Evolutionary conservation across 805 yeast genomes (phyloP), one percentile per base, ranked within the genome.

Genomic region (Grigorovia yakushimaensis): DNA sequence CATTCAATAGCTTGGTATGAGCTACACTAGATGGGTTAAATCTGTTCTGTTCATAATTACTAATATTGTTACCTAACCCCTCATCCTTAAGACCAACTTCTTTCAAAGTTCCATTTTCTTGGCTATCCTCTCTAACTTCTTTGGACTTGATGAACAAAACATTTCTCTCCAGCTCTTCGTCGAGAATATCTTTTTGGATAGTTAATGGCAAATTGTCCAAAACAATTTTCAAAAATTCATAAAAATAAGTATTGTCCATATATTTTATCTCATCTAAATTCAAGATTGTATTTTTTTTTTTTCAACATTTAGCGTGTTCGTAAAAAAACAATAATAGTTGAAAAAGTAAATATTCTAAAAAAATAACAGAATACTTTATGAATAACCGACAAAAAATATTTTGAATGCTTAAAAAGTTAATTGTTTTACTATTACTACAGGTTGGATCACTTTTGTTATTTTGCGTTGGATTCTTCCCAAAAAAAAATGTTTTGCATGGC

Each of bases 381-480:
- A n/a, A n/a, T n/a, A n/a, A n/a, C n/a, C n/a, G n/a, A n/a, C n/a
- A n/a, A n/a, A n/a, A n/a, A n/a, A n/a, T n/a, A n/a, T n/a, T n/a
- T n/a, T n/a, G n/a, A 5, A 45, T 45, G 47, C 43, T 45, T 2
- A 11, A 9, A 19, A 40, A 18, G 22, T 22, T 45, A n/a, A n/a
- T 30, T 22, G 5, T 21, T 19, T 19, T 30, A 15, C 24, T 40
- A 9, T 11, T 45, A 1, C 8, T 45, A 6, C 86, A 83, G 51
- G 51, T 79, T 39, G 57, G 60, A 0, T 86, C 89, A 0, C 68
- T 84, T 18, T 51, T 78, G 19, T 57, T 82, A 6, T 91, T 91
- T 60, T 77, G 85, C 41, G 70, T 71, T 45, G 98, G 98, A 0
- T 93, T 91, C 58, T 88, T 93, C 61, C 98, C 98, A 0, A 81